Evolutionary conservation across 805 yeast species (phyloP).

Genomic region (Blastobotrys parvus): DNA sequence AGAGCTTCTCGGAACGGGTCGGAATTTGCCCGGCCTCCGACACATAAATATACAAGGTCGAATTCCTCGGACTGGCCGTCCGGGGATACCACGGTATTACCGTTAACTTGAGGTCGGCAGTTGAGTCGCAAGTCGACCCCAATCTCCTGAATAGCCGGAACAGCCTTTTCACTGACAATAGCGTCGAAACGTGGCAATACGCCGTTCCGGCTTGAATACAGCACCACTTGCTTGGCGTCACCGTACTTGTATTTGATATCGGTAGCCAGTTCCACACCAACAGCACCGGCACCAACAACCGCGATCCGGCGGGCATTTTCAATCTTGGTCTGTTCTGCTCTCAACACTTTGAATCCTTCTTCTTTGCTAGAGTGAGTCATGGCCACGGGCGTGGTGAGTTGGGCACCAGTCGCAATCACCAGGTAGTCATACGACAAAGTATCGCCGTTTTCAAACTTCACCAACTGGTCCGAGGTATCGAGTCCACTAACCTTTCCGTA

Average conservation of each 20-base stretch:
- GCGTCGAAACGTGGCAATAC: constrained; percentile 6
- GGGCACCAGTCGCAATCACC: constrained; percentile 18
- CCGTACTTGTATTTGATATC: constrained; percentile 34
- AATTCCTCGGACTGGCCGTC: constrained; percentile 3
- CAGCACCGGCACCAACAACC: constrained; percentile 45
- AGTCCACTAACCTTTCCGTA: constrained; percentile 6
- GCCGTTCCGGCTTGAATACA: constrained; percentile 13
- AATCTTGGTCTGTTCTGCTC: constrained; percentile 21
- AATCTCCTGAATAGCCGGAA: neutral
- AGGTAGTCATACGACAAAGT: constrained; percentile 10
- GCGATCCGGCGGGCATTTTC: constrained; percentile 32
- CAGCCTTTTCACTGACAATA: constrained; percentile 4
- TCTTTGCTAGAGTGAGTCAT: constrained; percentile 8
- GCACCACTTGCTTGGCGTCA: constrained; percentile 28
- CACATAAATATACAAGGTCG: constrained; percentile 10
- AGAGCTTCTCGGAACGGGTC: neutral
- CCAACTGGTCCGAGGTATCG: constrained; percentile 8
- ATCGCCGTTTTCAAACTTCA: constrained; percentile 2
- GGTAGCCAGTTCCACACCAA: constrained; percentile 44
- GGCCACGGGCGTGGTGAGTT: constrained; percentile 6
- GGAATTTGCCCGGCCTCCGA: constrained; percentile 4
- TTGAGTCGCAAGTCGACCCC: constrained; percentile 5
- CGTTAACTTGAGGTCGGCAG: constrained; percentile 4
- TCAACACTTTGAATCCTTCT: neutral
- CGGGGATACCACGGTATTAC: neutral